These are phyloP conservation scores for Hyphochytrium catenoides DNA, from an alignment of 352 stramenopile species.

Conservation along the genomic window DNA sequence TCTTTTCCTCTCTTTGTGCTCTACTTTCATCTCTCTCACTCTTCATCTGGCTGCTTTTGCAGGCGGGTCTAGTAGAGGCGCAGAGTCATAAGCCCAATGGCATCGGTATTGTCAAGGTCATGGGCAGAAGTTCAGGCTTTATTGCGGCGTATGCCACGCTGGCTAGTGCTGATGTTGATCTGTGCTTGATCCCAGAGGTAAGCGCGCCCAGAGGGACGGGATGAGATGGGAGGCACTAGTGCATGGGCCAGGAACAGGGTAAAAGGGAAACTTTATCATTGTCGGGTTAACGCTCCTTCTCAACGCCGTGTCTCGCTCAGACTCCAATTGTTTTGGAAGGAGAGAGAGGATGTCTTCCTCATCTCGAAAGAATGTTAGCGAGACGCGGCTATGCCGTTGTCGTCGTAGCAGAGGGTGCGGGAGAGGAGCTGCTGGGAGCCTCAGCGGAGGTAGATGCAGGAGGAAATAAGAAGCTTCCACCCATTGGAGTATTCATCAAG, in stretches of 20 bases:
- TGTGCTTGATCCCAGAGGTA: constrained; percentile 93
- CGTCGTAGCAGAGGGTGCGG: constrained; percentile 88
- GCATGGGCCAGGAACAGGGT: too few species aligned
- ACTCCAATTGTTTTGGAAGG: constrained; percentile 85
- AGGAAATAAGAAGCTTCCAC: constrained; percentile 83
- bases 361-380: constrained; percentile 70
- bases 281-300: too few species aligned
- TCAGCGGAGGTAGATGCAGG: constrained; percentile 70
- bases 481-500: constrained; percentile 92
- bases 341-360: constrained; percentile 59
- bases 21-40: constrained; percentile 15
- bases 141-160: constrained; percentile 91
- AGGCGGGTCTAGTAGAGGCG: constrained; percentile 3
- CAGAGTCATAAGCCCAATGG: constrained; percentile 73
- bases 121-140: constrained; percentile 89
- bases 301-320: too few species aligned
- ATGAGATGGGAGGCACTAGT: too few species aligned
- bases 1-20: too few species aligned
- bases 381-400: constrained; percentile 91
- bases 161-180: constrained; percentile 85
- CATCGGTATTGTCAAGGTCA: constrained; percentile 96
- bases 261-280: too few species aligned
- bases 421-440: constrained; percentile 77
- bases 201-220: too few species aligned
- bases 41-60: constrained; percentile 1